Conservation (phyloP, 345 rosid species). For the Barbarea vulgaris region DNA sequence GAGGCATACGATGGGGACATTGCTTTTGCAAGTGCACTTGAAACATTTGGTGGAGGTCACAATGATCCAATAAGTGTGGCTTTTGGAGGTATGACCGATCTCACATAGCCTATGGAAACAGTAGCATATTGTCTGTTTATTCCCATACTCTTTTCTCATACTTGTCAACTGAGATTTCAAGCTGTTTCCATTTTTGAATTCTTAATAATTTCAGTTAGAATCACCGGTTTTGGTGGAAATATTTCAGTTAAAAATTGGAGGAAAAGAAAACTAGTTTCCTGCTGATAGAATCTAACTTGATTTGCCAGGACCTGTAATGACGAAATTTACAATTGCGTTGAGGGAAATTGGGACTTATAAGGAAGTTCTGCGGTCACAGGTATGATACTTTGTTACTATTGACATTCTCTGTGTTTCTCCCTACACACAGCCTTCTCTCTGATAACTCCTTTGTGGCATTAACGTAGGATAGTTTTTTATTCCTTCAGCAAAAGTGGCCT, state of each 20-base stretch:
- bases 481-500: not conserved
- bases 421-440: not conserved
- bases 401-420: not conserved
- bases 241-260: not conserved
- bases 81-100: constrained; percentile 75
- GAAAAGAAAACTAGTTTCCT: constrained; percentile 5
- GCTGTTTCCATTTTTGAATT: not conserved
- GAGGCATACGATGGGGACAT: constrained; percentile 97
- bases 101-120: not conserved
- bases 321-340: constrained; percentile 96
- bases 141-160: constrained; percentile 9
- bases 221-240: not conserved
- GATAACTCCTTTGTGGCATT: constrained; percentile 17
- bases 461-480: constrained; percentile 4
- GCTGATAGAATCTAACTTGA: constrained; percentile 31
- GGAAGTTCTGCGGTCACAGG: constrained; percentile 98
- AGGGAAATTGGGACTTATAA: constrained; percentile 99
- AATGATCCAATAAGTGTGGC: constrained; percentile 98
- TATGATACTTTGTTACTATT: constrained; percentile 33
- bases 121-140: constrained; percentile 1
- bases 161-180: constrained; percentile 14
- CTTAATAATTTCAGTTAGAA: no score
- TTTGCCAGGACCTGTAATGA: constrained; percentile 93
- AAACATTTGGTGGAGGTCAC: constrained; percentile 98
- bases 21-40: constrained; percentile 96